Evolutionary conservation across 768 basidiomycete species (phyloP), one percentile per base, ranked within the genome.

Genomic region (Naganishia kalamii): DNA sequence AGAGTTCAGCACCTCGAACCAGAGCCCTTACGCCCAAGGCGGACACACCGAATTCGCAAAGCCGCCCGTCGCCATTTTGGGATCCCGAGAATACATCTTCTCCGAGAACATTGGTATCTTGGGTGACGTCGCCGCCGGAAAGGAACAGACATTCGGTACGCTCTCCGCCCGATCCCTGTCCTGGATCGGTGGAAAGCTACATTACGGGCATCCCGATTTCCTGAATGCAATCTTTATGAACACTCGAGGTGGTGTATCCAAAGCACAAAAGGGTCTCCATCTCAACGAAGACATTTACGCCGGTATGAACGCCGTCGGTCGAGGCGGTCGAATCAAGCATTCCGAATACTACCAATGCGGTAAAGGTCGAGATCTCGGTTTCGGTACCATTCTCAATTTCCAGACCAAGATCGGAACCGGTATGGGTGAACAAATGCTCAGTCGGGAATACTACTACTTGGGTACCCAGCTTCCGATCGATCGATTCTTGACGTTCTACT

Each of bases 381-480:
- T 99, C 78, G 94, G 94, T 33, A 99, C 96, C 23, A 98, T 98
- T 74, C 81, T 99, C 72, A 99, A 99, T 80, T 99, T 99, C 88
- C 89, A 92, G 83, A 99, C 96, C 63, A 99, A 99, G 85, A 93
- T 99, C 72, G 94, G 96, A 13, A 98, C 93, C n/a, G 96, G 96
- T 78, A 99, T 99, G 96, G 96, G 96, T 40, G 96, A 99, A 77
- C 96, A 99, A 79, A 91, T 98, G 90, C 84, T 99, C 73, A 96
- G 92, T 80, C 86, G 96, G 68, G 96, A 98, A 80, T 98, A 99
- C 78, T 99, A 99, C 79, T 98, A 98, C 74, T 80, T 99, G 68
- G 96, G 96, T 30, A 99, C 96, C 25, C 96, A 98, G 76, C 84
- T 99, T 60, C 93, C 96, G 40, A 87, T 98, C 76, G 96, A 99